Evolutionary conservation across 176 grass and related monocot species (phyloP), one percentile per base, ranked within the genome.

Genomic region (Guadua angustifolia): DNA sequence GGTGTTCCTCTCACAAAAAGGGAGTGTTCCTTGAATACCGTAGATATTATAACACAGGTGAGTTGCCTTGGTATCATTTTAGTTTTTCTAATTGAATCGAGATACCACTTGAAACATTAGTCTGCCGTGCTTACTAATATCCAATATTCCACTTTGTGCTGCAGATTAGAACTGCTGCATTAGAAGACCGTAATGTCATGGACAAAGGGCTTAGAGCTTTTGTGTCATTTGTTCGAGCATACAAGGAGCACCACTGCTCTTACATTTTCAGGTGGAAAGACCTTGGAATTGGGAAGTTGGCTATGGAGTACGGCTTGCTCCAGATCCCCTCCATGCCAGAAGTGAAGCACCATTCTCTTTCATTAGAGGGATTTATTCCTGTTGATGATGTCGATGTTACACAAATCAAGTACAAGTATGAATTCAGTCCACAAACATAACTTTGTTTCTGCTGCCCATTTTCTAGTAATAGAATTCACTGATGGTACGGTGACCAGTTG

Each of bases 391-490:
- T 95, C 33, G 74, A 94, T 66, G 66, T 99, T 73, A 84, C 85
- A 35, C 83, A 92, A 83, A 95, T 99, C 61, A 94, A 99, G 77
- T 99, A 92, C 88, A 99, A 94, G 96, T 95, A 92, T 94, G 90
- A 66, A 82, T 40, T 65, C 38, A 38, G 67, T 51, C 61, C 25
- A 53, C 0, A 8, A 83, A 77, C 15, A 55, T 68, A 77, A 52
- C 42, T 36, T 82, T 75, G 40, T 83, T 69, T 57, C 40, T 69
- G 17, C 59, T 77, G 16, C 8, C 40, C 38, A 65, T 33, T 29
- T 52, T 51, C n/a, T 69, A 44, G 36, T 68, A 33, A 50, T 56
- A 32, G 29, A 11, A 7, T 39, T 75, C 62, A 35, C 15, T 33
- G 22, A 32, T 6, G 50, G 13, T 47, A 3, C 7, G 38, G 24